phyloP scores from a whole-genome alignment of 228 moss, liverwort and hornwort species.

The Sphagnum magellanicum region DNA sequence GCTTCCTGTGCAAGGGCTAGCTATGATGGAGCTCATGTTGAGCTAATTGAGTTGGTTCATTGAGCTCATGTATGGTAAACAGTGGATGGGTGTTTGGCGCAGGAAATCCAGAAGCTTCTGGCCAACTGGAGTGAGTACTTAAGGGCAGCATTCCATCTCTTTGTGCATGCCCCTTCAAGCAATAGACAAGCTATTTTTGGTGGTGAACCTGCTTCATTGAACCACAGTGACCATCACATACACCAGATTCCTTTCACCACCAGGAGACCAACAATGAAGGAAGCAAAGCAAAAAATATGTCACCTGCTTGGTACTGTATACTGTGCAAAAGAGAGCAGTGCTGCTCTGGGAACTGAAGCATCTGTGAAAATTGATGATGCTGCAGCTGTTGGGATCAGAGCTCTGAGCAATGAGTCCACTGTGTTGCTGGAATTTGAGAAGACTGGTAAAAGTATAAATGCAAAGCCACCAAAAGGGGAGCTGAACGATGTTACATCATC shows the following conservation, averaged over 20 bases:
- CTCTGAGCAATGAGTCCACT: background rate
- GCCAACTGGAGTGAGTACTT: conserved; percentile 68
- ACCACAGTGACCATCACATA: conserved; percentile 67
- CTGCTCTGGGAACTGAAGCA: conserved; percentile 9
- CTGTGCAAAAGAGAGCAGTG: conserved; percentile 27
- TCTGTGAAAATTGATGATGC: conserved; percentile 16
- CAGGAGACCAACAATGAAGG: conserved; percentile 88
- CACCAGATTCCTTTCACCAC: conserved; percentile 91
- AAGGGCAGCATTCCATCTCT: conserved; percentile 75
- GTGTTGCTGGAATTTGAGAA: conserved; percentile 24
- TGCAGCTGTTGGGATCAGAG: conserved; percentile 4
- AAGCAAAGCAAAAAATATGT: conserved; percentile 70
- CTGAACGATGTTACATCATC: conserved; percentile 18
- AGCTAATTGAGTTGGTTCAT: background rate
- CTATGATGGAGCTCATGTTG: too few relatives aligned
- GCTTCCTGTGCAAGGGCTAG: too few relatives aligned
- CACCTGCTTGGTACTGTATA: conserved; percentile 53
- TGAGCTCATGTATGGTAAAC: conserved; percentile 18
- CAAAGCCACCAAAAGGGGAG: conserved; percentile 6
- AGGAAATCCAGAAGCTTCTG: conserved; percentile 90
- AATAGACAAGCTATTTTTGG: conserved; percentile 84
- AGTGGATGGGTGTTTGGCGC: conserved; percentile 19
- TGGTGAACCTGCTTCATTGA: conserved; percentile 64
- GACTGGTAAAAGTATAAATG: conserved; percentile 16
- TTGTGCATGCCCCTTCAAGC: conserved; percentile 92